Evolutionary conservation across 257 asterid genomes (phyloP), one percentile per base, ranked within the genome.

Genomic region (Prunella vulgaris): DNA sequence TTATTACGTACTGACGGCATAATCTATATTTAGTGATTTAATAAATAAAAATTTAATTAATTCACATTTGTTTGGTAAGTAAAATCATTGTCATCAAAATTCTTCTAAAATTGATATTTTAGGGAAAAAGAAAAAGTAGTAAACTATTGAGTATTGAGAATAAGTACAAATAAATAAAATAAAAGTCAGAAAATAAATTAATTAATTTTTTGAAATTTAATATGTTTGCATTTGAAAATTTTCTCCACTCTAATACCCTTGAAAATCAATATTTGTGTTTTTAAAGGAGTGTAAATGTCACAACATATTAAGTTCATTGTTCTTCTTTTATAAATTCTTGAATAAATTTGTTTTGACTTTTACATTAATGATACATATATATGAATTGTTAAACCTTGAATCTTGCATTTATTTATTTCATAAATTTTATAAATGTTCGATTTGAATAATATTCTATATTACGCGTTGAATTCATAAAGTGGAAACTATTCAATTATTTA

Each of bases 21-120:
- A 14, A 22, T 21, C 7, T 44, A 10, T 5, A 30, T 40, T 58
- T 21, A 10, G 10, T 10, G 5, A 7, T 15, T 8, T 38, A 40
- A 30, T 49, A 27, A 60, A 51, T 13, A 22, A 33, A 7, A 37
- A 37, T n/a, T n/a, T n/a, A 58, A 12, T 30, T 10, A 48, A 57
- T 66, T 33, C 15, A 66, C 68, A 42, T 65, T 66, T 25, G 4
- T 72, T 64, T 64, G 37, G 60, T 46, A 44, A 66, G 57, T 66
- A 28, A 24, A 21, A 40, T 17, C 13, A n/a, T 56, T 37, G 51
- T 15, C 48, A 38, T 8, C 3, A 13, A 7, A 0, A 42, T 28
- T 27, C 33, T 25, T n/a, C 8, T 42, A 2, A 28, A 58, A 32
- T 32, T 30, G 9, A 7, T 28, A 28, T 5, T 57, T 57, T 27